A percentile compares a stretch with the other conserved stretches of the same genome.
phyloP scores from a whole-genome alignment of 106 monocot genomes.

The Gastrodia elata region DNA sequence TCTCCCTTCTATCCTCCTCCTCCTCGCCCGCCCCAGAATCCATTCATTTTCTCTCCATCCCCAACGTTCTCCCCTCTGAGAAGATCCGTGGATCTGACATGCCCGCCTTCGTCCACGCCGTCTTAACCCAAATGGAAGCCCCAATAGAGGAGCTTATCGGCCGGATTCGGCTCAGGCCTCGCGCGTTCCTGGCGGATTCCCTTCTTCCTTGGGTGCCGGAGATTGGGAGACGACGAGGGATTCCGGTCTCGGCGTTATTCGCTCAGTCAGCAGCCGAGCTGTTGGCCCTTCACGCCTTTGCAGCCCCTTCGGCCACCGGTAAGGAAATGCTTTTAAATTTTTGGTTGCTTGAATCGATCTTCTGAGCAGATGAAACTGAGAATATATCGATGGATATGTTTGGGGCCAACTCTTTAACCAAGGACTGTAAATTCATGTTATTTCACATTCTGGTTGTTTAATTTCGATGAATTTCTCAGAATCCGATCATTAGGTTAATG shows the following conservation, averaged over 20 bases:
- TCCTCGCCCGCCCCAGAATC: not conserved
- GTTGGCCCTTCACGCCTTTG: slow-evolving; percentile 15
- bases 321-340: not conserved
- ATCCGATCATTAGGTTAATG: no score
- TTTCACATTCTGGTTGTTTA: no score
- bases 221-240: slow-evolving; percentile 14
- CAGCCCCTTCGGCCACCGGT: not conserved
- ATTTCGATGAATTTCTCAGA: no score
- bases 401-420: no score
- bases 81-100: slow-evolving; percentile 14
- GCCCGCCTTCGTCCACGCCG: slow-evolving; percentile 29
- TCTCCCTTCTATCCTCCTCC: slow-evolving; percentile 21
- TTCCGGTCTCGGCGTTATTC: slow-evolving; percentile 32
- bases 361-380: no score
- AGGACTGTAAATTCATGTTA: no score
- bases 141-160: slow-evolving; percentile 17
- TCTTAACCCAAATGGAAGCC: slow-evolving; percentile 28
- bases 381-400: no score
- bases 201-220: slow-evolving; percentile 27
- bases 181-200: slow-evolving; percentile 33
- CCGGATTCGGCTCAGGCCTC: no score
- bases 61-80: slow-evolving; percentile 49
- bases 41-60: slow-evolving; percentile 23
- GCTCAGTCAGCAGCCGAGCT: slow-evolving; percentile 33
- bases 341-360: not conserved